Conservation (phyloP, 2,329 filamentous ascomycete species). For the Neopestalotiopsis rosae region DNA sequence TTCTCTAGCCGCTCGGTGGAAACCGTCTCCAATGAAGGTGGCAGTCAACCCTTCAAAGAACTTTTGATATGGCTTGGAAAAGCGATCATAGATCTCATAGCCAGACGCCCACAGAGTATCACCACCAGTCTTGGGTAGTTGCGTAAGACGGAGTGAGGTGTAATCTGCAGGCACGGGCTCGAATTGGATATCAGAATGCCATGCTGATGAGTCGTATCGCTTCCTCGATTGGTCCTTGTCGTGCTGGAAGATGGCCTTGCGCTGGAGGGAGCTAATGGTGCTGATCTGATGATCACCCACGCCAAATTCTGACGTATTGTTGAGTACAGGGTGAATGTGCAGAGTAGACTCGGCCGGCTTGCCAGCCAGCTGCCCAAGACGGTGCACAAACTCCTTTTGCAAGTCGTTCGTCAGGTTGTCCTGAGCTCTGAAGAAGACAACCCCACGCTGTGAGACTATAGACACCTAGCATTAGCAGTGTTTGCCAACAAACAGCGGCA, state of each 20-base stretch:
- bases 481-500: no score
- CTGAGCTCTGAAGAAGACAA: slow-evolving; percentile 69
- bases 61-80: slow-evolving; percentile 54
- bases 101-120: slow-evolving; percentile 68
- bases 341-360: slow-evolving; percentile 62
- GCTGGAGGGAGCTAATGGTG: slow-evolving; percentile 60
- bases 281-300: slow-evolving; percentile 60
- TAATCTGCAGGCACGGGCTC: slow-evolving; percentile 66
- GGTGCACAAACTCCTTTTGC: slow-evolving; percentile 64
- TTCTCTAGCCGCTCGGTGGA: slow-evolving; percentile 39
- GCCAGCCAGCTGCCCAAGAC: slow-evolving; percentile 63
- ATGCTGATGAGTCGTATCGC: slow-evolving; percentile 48
- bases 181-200: slow-evolving; percentile 65
- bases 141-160: slow-evolving; percentile 61
- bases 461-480: not conserved
- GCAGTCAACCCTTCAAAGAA: slow-evolving; percentile 59
- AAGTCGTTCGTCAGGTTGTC: slow-evolving; percentile 61
- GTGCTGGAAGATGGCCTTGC: slow-evolving; percentile 43
- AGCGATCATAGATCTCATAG: slow-evolving; percentile 64
- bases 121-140: slow-evolving; percentile 61
- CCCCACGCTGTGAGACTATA: slow-evolving; percentile 64
- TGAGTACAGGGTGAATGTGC: slow-evolving; percentile 65
- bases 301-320: slow-evolving; percentile 57
- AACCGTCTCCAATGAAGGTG: slow-evolving; percentile 46
- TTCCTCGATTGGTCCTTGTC: slow-evolving; percentile 33